Evolutionary conservation across 805 yeast species (phyloP).

Genomic region (Priceomyces medius): DNA sequence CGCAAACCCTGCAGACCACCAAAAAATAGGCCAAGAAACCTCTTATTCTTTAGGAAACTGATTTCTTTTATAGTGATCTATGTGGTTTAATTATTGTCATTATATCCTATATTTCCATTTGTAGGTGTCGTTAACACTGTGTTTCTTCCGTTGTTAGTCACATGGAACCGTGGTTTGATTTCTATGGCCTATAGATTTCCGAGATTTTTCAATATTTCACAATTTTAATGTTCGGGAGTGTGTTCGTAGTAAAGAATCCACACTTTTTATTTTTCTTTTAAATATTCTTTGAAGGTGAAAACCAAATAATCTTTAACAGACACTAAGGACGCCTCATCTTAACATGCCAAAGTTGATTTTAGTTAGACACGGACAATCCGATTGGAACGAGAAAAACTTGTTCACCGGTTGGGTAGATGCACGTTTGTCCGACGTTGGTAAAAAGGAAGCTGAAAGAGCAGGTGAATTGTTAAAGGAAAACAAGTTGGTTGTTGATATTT

Average conservation of each 20-base stretch:
- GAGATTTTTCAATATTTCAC: slow-evolving; percentile 3
- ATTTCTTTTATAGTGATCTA: not conserved
- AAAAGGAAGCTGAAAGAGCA: slow-evolving; percentile 88
- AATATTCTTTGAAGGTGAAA: not conserved
- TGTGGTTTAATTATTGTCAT: not conserved
- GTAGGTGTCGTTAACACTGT: not conserved
- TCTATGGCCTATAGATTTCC: slow-evolving; percentile 5
- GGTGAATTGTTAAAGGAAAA: slow-evolving; percentile 89
- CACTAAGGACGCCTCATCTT: not conserved
- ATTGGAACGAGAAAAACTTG: slow-evolving; percentile 96
- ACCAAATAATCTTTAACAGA: not conserved
- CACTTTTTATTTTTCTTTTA: not conserved
- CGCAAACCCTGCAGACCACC: slow-evolving; percentile 90
- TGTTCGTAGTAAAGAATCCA: not conserved
- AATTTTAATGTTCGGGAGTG: not conserved
- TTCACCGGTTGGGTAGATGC: slow-evolving; percentile 99
- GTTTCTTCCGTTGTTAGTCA: not conserved
- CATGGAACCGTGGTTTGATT: not conserved
- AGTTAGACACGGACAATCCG: slow-evolving; percentile 99
- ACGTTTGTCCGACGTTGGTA: slow-evolving; percentile 77
- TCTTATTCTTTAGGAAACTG: not conserved
- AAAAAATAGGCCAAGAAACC: slow-evolving; percentile 20
- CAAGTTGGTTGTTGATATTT: slow-evolving; percentile 78
- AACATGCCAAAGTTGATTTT: slow-evolving; percentile 69
- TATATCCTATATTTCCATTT: not conserved